Percentiles rank a stretch among this genome's conserved stretches.
phyloP scores from a whole-genome alignment of 371 early-diverging fungal genomes.

The Mucor sp. region DNA sequence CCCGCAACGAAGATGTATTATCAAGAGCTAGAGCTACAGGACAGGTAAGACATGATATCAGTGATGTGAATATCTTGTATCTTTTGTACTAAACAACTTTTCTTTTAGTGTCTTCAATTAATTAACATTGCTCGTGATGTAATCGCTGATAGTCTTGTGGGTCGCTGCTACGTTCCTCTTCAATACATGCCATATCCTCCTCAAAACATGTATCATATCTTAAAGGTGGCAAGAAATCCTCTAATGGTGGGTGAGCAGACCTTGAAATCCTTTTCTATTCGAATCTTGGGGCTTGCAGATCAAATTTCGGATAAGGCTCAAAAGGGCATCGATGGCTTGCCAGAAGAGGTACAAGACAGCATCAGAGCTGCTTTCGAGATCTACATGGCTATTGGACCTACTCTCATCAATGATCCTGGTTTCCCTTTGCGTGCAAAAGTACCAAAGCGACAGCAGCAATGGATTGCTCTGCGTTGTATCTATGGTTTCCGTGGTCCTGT shows the following conservation, averaged over 20 bases:
- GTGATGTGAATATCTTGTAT: not conserved
- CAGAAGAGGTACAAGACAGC: conserved; percentile 39
- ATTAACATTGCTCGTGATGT: conserved; percentile 62
- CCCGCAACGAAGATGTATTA: conserved; percentile 33
- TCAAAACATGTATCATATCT: conserved; percentile 16
- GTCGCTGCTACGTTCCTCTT: conserved; percentile 54
- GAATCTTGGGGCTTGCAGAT: conserved; percentile 32
- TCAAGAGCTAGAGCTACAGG: conserved; percentile 53
- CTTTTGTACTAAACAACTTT: not conserved
- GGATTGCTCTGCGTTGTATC: conserved; percentile 42
- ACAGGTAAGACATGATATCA: conserved; percentile 29
- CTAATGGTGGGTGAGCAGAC: conserved; percentile 22
- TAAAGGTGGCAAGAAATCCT: conserved; percentile 29
- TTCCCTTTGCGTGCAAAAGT: conserved; percentile 50
- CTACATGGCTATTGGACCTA: conserved; percentile 49
- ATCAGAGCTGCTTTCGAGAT: conserved; percentile 51
- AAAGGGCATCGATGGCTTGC: conserved; percentile 45
- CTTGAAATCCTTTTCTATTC: conserved; percentile 26
- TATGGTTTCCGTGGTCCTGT: conserved; percentile 40
- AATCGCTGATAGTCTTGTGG: conserved; percentile 48
- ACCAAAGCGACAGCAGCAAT: conserved; percentile 34
- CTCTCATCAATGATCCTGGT: conserved; percentile 24
- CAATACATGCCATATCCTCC: conserved; percentile 30
- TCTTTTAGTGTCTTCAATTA: conserved; percentile 51
- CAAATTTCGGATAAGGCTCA: conserved; percentile 32